Conservation (phyloP, 306 rosid genomes). For the barrel medic (Medicago truncatula) region DNA sequence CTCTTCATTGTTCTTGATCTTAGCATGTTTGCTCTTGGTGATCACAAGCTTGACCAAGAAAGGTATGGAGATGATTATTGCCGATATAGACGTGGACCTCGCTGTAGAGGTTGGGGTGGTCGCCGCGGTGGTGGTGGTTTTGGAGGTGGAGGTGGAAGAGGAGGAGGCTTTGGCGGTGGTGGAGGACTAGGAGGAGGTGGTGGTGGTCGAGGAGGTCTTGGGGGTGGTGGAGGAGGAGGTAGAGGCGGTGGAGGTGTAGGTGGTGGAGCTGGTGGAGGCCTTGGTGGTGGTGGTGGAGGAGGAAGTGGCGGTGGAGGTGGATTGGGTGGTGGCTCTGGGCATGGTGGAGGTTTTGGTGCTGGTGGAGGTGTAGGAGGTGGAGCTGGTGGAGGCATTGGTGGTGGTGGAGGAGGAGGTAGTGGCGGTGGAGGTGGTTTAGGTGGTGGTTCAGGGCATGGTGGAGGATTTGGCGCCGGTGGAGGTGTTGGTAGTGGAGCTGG, state of each 20-base stretch:
- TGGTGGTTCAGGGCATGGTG: constrained; percentile 49
- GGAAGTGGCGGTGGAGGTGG: neutral
- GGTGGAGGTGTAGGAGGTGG: constrained; percentile 42
- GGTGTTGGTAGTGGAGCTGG: constrained; percentile 49
- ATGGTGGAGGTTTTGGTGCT: constrained; percentile 33
- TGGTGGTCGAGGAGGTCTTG: constrained; percentile 29
- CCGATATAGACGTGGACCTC: constrained; percentile 55
- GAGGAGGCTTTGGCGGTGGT: constrained; percentile 45
- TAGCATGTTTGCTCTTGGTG: constrained; percentile 56
- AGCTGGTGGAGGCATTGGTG: neutral
- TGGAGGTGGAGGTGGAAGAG: constrained; percentile 24
- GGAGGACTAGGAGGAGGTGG: constrained; percentile 30
- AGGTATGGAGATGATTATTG: constrained; percentile 62
- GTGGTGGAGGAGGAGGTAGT: constrained; percentile 45
- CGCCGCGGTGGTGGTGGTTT: constrained; percentile 53
- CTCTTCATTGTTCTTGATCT: constrained; percentile 64
- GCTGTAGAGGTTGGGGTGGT: constrained; percentile 55
- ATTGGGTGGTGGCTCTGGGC: constrained; percentile 1
- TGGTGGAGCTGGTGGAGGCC: constrained; percentile 54
- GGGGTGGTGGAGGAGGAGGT: constrained; percentile 41
- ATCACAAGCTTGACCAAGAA: constrained; percentile 53
- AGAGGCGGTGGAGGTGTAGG: constrained; percentile 51
- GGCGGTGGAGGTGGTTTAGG: constrained; percentile 51
- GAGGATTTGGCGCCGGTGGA: constrained; percentile 49
- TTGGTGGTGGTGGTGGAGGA: constrained; percentile 38